A percentile compares a stretch with the other conserved stretches of the same genome.
Conservation (phyloP, 2,329 filamentous ascomycete genomes). For the Metarhizium robertsii region DNA sequence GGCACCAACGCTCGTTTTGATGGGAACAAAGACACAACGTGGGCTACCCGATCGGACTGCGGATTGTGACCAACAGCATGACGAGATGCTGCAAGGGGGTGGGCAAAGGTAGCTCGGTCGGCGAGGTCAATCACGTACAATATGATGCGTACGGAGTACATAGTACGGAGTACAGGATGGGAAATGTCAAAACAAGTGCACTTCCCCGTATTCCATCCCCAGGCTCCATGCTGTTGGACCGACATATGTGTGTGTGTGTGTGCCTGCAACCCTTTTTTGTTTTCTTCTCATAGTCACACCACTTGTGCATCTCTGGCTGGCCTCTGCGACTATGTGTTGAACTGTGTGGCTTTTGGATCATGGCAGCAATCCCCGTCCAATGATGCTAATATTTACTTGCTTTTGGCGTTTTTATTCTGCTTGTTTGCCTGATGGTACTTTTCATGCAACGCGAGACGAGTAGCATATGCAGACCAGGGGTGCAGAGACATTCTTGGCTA, state of each 20-base stretch:
- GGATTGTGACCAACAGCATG: not conserved
- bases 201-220: not conserved
- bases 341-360: not conserved
- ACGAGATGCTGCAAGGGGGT: conserved; percentile 4
- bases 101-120: not conserved
- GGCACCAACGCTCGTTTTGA: not conserved
- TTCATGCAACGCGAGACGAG: not conserved
- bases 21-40: conserved; percentile 8
- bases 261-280: not conserved
- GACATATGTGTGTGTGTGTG: not conserved
- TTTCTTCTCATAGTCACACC: not conserved
- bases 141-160: not conserved
- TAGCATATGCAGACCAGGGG: not conserved
- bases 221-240: not conserved
- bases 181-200: not conserved
- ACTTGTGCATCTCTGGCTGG: not conserved
- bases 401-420: not conserved
- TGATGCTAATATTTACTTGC: not conserved
- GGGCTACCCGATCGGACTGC: conserved; percentile 12
- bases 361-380: not conserved
- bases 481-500: not conserved
- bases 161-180: not conserved
- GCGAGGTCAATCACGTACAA: not conserved
- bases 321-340: not conserved
- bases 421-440: not conserved